Evolutionary conservation across 1,284 basidiomycete genomes (phyloP), one percentile per base, ranked within the genome.

Genomic region (Cutaneotrichosporon sp.): DNA sequence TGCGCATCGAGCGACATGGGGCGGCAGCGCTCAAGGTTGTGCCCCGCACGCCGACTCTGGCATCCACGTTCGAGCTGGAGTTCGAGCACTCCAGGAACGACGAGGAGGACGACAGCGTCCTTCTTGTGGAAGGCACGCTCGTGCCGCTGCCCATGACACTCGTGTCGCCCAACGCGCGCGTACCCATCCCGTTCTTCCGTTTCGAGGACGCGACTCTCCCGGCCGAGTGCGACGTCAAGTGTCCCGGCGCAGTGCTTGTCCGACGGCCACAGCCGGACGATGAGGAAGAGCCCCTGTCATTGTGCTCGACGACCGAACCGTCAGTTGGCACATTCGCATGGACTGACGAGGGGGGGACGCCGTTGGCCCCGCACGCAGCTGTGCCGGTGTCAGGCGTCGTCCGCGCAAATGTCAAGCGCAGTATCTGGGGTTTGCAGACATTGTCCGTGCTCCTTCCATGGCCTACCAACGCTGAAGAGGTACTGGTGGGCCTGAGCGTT

Each of bases 151-250:
- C 62, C 9, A 58, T 65, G 16, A 65, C 70, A 7, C 64, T 76
- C 2, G 73, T 78, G 13, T 61, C 62, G 14, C 62, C 71, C 2
- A 50, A 61, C 9, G 56, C 70, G 8, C 70, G 70, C 2, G 50
- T 73, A 11, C 34, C 58, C 4, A 68, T 78, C 32, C 76, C 76
- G 4, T 70, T 74, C 51, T 49, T 76, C 38, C 64, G 63, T 11
- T 57, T 72, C 21, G 66, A 69, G 11, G 63, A 66, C 26, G n/a
- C 60, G 8, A 32, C 56, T 0, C 52, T 68, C 16, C 66, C 66
- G 5, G 21, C 46, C 10, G 31, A 56, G 18, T 61, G 47, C 5
- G 38, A 60, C 5, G 59, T 68, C 16, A 21, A 34, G 10, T 68
- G 66, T 31, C 59, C 60, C 5, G 26, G 52, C 6, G 64, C 64